Evolutionary conservation across 2,329 filamentous ascomycete genomes (phyloP), one percentile per base, ranked within the genome.

Genomic region (Penicillium sp.): DNA sequence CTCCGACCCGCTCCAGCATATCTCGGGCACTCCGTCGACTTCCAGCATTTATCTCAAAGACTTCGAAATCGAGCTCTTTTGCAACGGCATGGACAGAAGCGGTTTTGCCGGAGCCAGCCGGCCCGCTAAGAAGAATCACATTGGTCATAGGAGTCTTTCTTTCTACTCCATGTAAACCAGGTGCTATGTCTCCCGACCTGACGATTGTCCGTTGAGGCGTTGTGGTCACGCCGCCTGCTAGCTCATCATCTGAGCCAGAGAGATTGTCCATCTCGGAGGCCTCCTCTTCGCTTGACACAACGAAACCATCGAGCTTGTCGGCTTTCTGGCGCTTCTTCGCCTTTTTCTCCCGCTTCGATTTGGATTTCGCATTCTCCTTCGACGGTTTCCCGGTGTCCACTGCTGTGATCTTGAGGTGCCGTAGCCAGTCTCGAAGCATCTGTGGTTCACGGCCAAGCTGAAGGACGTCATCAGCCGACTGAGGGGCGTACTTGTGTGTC

Each of bases 1-100:
- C 92, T 39, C 94, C 95, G 43, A 99, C 90, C 64, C 85, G 90
- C 66, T 99, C 94, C 34, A 96, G 72, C 46, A 99, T 86, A 66
- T 99, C 94, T 71, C 88, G 94, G 32, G 92, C 93, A 68, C 85
- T 96, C 59, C 94, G 83, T 49, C 92, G 86, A 63, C 85, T 90
- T 58, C 90, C 85, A 0, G 93, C 78, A 67, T 96, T 95, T 69
- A 99, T 92, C 73, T 99, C 94, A 63, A 99, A 99, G 1, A 99
- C 84, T 67, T 96, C 92, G 68, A 95, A 97, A 1, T 85, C 91
- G 16, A 97, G 81, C 74, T 99, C 93, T 67, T 90, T 93, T 5
- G 94, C 93, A 40, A 92, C 89, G 4, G 94, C 94, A 72, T 95
- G 92, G 0, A 97, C 89, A 1, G 92, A 86, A 6, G 95, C 92